phyloP scores from a whole-genome alignment of 2,329 filamentous ascomycete species.

The Orbilia quercus region DNA sequence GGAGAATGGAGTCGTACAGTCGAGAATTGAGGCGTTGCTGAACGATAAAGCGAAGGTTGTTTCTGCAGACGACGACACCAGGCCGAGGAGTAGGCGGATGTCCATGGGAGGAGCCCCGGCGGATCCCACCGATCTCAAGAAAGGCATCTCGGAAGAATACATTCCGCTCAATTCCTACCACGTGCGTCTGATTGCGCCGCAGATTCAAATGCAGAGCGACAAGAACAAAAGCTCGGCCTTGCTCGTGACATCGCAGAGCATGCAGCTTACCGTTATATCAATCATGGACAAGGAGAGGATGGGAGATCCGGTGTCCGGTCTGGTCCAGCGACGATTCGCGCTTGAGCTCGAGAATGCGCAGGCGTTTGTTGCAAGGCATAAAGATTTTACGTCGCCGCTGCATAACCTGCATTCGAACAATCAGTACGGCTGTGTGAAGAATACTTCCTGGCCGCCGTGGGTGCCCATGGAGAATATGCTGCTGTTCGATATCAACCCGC shows the following conservation, averaged over 20 bases:
- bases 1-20: conserved; percentile 61
- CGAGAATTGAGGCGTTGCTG: conserved; percentile 74
- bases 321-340: conserved; percentile 93
- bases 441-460: conserved; percentile 96
- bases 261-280: conserved; percentile 97
- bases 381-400: conserved; percentile 84
- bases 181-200: conserved; percentile 91
- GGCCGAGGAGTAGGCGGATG: conserved; percentile 61
- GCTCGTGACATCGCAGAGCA: conserved; percentile 93
- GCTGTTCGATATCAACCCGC: conserved; percentile 90
- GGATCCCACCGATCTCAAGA: conserved; percentile 72
- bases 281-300: conserved; percentile 97
- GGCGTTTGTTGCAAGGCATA: conserved; percentile 96
- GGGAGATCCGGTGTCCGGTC: conserved; percentile 89
- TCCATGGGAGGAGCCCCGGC: conserved; percentile 62
- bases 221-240: conserved; percentile 98
- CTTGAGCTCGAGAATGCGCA: conserved; percentile 97
- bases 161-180: conserved; percentile 93
- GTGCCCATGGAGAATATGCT: conserved; percentile 99
- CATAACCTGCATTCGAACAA: conserved; percentile 95
- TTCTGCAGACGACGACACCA: conserved; percentile 71
- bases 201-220: conserved; percentile 97
- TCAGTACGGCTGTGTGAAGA: conserved; percentile 84
- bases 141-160: conserved; percentile 87
- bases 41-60: conserved; percentile 86